Evolutionary conservation across 139 green algal species (phyloP).

Genomic region (Coccomyxa sp.): DNA sequence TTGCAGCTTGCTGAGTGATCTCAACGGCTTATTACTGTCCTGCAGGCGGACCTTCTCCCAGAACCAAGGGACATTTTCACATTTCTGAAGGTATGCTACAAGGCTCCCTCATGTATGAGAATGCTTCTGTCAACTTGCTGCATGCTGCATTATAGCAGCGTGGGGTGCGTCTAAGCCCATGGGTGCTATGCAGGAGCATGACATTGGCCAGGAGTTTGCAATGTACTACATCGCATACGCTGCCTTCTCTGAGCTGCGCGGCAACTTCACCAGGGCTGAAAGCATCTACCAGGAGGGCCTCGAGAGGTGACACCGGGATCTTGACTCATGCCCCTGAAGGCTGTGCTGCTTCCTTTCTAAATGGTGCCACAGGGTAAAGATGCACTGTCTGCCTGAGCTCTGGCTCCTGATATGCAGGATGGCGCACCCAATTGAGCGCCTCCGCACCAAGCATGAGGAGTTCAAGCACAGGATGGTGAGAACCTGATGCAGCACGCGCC

Average conservation of each 20-base stretch:
- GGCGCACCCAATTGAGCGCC: conserved; percentile 63
- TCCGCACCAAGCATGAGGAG: conserved; percentile 64
- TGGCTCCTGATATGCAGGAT: too few relatives aligned
- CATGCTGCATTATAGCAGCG: too few relatives aligned
- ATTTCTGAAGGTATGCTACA: conserved; percentile 51
- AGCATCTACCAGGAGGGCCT: conserved; percentile 73
- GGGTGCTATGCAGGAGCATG: conserved; percentile 57
- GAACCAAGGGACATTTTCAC: conserved; percentile 87
- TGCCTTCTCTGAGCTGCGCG: conserved; percentile 73
- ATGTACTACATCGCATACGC: conserved; percentile 89
- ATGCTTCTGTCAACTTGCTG: too few relatives aligned
- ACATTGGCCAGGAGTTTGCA: conserved; percentile 72
- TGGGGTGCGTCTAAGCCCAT: too few relatives aligned
- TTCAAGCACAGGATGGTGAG: conserved; percentile 86
- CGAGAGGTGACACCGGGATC: conserved; percentile 20
- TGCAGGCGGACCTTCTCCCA: conserved; percentile 74
- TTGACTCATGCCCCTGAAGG: background rate
- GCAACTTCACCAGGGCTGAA: conserved; percentile 64
- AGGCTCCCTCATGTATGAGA: background rate
- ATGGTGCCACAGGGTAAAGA: too few relatives aligned
- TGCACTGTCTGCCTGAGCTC: too few relatives aligned
- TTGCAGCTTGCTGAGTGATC: background rate
- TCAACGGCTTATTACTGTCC: background rate
- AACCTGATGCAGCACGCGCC: background rate
- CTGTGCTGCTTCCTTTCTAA: too few relatives aligned